phyloP scores from a whole-genome alignment of 805 yeast genomes.

The Monosporozyma servazzii region DNA sequence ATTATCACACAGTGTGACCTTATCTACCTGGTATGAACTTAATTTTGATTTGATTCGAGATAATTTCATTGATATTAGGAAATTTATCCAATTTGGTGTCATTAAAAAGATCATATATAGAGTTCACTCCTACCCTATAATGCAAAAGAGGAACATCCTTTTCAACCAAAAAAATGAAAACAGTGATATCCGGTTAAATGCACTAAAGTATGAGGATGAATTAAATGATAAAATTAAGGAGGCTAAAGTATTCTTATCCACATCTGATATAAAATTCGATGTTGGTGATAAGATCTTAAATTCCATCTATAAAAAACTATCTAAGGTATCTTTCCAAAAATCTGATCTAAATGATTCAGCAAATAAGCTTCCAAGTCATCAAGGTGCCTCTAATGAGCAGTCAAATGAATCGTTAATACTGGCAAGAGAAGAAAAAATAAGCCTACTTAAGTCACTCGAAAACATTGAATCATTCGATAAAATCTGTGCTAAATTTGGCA shows the following conservation, averaged over 20 bases:
- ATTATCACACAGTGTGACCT: constrained; percentile 64
- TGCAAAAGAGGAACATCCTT: constrained; percentile 20
- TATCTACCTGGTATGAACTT: constrained; percentile 74
- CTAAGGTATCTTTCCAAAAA: constrained; percentile 22
- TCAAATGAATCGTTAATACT: constrained; percentile 5
- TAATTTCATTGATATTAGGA: constrained; percentile 64
- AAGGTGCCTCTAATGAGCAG: not conserved
- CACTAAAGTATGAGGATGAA: not conserved
- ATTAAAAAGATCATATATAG: constrained; percentile 74
- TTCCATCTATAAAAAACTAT: constrained; percentile 24
- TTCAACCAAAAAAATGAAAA: constrained; percentile 8
- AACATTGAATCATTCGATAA: constrained; percentile 51
- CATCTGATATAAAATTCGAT: constrained; percentile 28
- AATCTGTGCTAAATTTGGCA: constrained; percentile 60
- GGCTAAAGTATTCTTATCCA: constrained; percentile 18
- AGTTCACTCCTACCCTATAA: constrained; percentile 65
- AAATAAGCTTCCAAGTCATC: not conserved
- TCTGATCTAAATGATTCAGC: constrained; percentile 2
- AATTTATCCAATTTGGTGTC: constrained; percentile 82
- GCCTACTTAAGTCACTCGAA: constrained; percentile 38
- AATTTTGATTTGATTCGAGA: constrained; percentile 44
- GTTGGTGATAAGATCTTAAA: constrained; percentile 24
- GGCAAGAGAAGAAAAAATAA: constrained; percentile 13
- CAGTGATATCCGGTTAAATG: constrained; percentile 9
- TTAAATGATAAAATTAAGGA: not conserved